Conservation (phyloP, 2,329 filamentous ascomycete genomes). For the Aspergillus eucalypticola region DNA sequence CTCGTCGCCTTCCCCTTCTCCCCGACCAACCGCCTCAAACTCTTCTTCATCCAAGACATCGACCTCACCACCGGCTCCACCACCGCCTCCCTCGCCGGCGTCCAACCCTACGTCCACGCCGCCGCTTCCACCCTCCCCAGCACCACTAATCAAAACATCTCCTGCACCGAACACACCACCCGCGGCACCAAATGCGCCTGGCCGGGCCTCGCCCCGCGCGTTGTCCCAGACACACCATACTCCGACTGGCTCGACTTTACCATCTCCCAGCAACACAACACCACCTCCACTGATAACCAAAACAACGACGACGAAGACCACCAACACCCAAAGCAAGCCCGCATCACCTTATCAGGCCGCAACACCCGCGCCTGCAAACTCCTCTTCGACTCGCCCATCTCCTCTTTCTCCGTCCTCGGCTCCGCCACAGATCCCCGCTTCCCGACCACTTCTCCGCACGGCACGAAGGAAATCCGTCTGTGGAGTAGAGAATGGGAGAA, state of each 20-base stretch:
- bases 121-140: slow-evolving; percentile 72
- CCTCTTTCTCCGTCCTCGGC: slow-evolving; percentile 63
- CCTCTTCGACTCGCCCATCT: slow-evolving; percentile 68
- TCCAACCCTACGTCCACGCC: slow-evolving; percentile 65
- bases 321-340: slow-evolving; percentile 44
- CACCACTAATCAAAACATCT: slow-evolving; percentile 61
- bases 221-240: slow-evolving; percentile 51
- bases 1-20: slow-evolving; percentile 88
- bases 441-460: slow-evolving; percentile 61
- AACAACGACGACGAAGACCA: slow-evolving; percentile 17
- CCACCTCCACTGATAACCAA: too few relatives aligned
- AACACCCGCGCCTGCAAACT: slow-evolving; percentile 81
- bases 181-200: slow-evolving; percentile 65
- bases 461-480: slow-evolving; percentile 69
- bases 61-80: slow-evolving; percentile 74
- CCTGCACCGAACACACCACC: slow-evolving; percentile 51
- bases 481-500: slow-evolving; percentile 81
- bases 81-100: slow-evolving; percentile 66
- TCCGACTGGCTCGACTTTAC: slow-evolving; percentile 70
- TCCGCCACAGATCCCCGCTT: slow-evolving; percentile 65
- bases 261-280: slow-evolving; percentile 40
- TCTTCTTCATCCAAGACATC: slow-evolving; percentile 81
- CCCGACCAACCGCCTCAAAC: slow-evolving; percentile 73
- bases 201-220: slow-evolving; percentile 65
- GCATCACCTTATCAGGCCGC: slow-evolving; percentile 66